Base-by-base conservation (phyloP, 2,329 filamentous ascomycete genomes). In the Aspergillus pseudoviridinutans region DNA sequence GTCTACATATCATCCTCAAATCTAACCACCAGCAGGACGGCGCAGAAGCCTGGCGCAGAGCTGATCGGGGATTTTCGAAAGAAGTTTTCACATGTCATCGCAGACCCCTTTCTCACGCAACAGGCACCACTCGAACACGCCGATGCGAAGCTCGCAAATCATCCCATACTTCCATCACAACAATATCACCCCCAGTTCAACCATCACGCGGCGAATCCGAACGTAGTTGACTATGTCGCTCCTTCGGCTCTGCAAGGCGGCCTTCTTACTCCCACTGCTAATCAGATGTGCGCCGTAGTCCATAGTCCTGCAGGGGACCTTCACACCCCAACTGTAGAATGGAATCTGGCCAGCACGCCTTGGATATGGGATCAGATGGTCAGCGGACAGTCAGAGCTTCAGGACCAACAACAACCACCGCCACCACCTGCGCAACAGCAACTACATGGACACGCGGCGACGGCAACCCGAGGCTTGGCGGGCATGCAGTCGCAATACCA, bases 241-340 rank as follows among this genome's bases (percentile, higher is more conserved):
- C 42, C 17, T 46, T 22, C 42, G 1, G 42, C 5, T 6, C 42
- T n/a, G 20, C 42, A 46, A 14, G n/a, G 2, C 20, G 42, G 42
- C 4, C n/a, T 22, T 24, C 42, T 46, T 20, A 24, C 42, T 20
- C 42, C 42, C 17, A 46, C 42, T 17, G 42, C 9, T 6, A 46
- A 46, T 41, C 53, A 28, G 25, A 56, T 56, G 54, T 55, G 53
- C 41, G 53, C 53, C n/a, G 53, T 55, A 6, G 32, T 55, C 17
- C 49, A 55, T 44, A 51, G 53, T 10, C 53, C 53, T 5, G 53
- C 53, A 20, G 53, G 53, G 1, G 53, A 55, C n/a, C 50, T 55
- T 8, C 53, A 55, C 35, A 55, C 53, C 25, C 53, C 53, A 25
- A 55, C 42, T 46, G 42, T 46, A 22, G 42, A 46, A 46, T 46